Conservation (phyloP, 73 alveolate genomes). For the Breviolum minutum region DNA sequence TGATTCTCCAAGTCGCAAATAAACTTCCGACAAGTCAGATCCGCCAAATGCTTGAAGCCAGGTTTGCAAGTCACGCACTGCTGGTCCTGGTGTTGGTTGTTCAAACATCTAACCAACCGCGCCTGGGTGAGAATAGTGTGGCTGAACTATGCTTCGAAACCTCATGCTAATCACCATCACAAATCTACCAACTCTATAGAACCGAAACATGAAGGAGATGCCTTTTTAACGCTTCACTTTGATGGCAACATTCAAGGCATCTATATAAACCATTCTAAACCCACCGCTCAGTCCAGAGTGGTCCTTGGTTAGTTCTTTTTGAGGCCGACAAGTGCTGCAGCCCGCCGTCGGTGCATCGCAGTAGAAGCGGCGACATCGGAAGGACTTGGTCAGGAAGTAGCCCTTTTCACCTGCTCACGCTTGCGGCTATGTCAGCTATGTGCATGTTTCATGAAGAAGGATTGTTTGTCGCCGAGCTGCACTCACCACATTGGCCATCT, state of each 20-base stretch:
- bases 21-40: constrained; percentile 31
- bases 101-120: no score
- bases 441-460: no score
- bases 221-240: no score
- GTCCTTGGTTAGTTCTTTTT: constrained; percentile 16
- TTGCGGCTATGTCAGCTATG: neutral
- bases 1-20: neutral
- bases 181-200: no score
- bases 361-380: constrained; percentile 1
- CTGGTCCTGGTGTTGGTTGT: constrained; percentile 9
- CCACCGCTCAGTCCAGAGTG: no score
- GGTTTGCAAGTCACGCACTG: constrained; percentile 35
- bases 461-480: neutral
- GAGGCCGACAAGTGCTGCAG: constrained; percentile 32
- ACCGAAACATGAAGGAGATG: no score
- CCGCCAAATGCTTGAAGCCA: constrained; percentile 25
- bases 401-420: constrained; percentile 6
- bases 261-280: neutral
- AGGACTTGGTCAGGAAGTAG: constrained; percentile 12
- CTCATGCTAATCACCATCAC: no score
- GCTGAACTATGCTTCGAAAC: no score
- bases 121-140: no score
- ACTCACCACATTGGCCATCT: constrained; percentile 6
- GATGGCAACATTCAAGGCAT: neutral
- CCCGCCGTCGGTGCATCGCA: constrained; percentile 11